Evolutionary conservation across 1,284 basidiomycete species (phyloP).

Genomic region (Cerioporus squamosus): DNA sequence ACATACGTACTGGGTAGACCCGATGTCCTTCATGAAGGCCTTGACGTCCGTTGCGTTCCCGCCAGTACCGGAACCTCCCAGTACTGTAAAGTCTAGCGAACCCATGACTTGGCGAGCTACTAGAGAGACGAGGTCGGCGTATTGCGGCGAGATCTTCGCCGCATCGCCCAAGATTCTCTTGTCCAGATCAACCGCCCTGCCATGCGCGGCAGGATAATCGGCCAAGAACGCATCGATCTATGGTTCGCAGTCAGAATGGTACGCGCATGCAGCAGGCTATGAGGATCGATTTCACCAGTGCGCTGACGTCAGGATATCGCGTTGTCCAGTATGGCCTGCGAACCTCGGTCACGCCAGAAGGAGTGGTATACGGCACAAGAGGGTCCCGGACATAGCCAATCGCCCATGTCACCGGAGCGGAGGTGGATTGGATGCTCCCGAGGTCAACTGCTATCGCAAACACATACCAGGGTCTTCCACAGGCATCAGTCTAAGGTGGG

Average conservation of each 20-base stretch:
- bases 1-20: neutral
- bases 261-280: no score
- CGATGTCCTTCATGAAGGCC: slow-evolving; percentile 47
- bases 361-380: no score
- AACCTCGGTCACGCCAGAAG: no score
- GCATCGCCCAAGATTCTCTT: slow-evolving; percentile 25
- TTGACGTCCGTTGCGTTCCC: slow-evolving; percentile 44
- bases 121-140: slow-evolving; percentile 44
- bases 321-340: no score
- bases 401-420: slow-evolving; percentile 25
- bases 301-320: no score
- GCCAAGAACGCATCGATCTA: slow-evolving; percentile 33
- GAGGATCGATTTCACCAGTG: no score
- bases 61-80: slow-evolving; percentile 32
- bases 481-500: no score
- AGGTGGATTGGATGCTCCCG: slow-evolving; percentile 18
- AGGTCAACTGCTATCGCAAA: slow-evolving; percentile 27
- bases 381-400: slow-evolving; percentile 29
- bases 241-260: no score
- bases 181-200: slow-evolving; percentile 29
- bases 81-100: slow-evolving; percentile 41
- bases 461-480: neutral
- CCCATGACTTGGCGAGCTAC: slow-evolving; percentile 46
- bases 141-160: slow-evolving; percentile 32
- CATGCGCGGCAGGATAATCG: slow-evolving; percentile 26